These are phyloP conservation scores for Hymenoscyphus linearis DNA, from an alignment of 2,329 filamentous ascomycete species.

Conservation along the genomic window DNA sequence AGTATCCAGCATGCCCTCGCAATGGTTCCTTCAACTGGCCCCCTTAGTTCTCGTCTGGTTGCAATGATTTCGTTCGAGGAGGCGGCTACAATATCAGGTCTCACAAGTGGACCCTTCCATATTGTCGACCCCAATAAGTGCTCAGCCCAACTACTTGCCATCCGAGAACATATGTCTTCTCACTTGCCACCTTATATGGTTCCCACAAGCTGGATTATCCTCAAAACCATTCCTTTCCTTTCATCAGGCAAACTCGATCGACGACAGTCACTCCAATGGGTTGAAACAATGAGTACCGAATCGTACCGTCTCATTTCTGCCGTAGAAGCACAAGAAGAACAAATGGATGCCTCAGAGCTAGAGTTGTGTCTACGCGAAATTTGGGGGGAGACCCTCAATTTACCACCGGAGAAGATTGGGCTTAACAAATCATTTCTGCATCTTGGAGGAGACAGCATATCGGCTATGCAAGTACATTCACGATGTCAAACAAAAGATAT, in stretches of 20 bases:
- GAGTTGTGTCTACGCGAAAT: background rate
- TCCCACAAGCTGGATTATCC: slow-evolving; percentile 12
- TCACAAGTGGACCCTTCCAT: background rate
- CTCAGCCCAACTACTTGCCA: background rate
- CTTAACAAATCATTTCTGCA: slow-evolving; percentile 33
- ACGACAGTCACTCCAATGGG: slow-evolving; percentile 1
- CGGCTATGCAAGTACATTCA: slow-evolving; percentile 41
- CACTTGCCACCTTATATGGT: slow-evolving; percentile 11
- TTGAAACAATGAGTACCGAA: slow-evolving; percentile 6
- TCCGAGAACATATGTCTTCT: slow-evolving; percentile 4
- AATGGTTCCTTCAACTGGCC: slow-evolving; percentile 8
- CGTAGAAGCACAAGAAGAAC: background rate
- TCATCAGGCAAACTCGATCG: slow-evolving; percentile 13
- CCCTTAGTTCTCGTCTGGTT: slow-evolving; percentile 5
- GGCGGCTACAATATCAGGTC: background rate
- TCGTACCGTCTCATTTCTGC: slow-evolving; percentile 2
- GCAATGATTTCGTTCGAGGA: slow-evolving; percentile 7
- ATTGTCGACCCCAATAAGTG: background rate
- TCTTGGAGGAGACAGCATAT: slow-evolving; percentile 33
- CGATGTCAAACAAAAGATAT: slow-evolving; percentile 21
- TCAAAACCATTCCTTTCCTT: slow-evolving; percentile 4
- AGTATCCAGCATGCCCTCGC: slow-evolving; percentile 6
- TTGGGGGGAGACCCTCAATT: slow-evolving; percentile 19
- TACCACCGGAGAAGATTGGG: slow-evolving; percentile 29
- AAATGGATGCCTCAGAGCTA: background rate